Percentiles rank a stretch among this genome's conserved stretches.
These are phyloP conservation scores for Mrakia hoshinonis DNA, from an alignment of 768 basidiomycete species.

Conservation along the genomic window DNA sequence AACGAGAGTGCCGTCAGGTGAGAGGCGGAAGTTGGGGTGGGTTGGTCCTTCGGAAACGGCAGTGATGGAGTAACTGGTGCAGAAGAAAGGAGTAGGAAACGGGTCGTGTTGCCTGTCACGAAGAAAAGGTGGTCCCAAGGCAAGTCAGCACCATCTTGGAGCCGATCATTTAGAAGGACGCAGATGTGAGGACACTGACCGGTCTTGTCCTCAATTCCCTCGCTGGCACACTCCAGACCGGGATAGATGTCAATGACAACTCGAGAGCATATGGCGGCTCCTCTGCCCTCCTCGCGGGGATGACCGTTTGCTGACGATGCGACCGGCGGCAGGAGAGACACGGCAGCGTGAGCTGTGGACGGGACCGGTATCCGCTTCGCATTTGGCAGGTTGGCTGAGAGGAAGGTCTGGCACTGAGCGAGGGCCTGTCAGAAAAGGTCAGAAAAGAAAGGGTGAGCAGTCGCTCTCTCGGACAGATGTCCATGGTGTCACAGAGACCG, in stretches of 20 bases:
- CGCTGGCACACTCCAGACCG: not conserved
- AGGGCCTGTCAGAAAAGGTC: not conserved
- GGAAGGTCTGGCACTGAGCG: slow-evolving; percentile 19
- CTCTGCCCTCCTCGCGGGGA: not conserved
- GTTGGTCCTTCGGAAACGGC: not conserved
- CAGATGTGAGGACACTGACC: slow-evolving; percentile 1
- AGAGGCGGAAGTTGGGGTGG: not conserved
- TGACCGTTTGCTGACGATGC: not conserved
- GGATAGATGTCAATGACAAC: not conserved
- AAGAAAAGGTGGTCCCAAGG: not conserved
- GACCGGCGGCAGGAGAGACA: not conserved
- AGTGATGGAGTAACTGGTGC: not conserved
- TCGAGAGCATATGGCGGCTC: slow-evolving; percentile 21
- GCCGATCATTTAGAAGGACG: not conserved
- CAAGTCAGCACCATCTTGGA: not conserved
- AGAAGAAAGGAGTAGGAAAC: slow-evolving; percentile 5
- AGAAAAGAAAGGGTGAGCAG: not conserved
- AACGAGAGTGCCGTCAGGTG: not conserved
- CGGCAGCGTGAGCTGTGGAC: slow-evolving; percentile 13
- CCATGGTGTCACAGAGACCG: too few species aligned
- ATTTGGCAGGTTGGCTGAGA: not conserved
- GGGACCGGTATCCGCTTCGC: slow-evolving; percentile 8
- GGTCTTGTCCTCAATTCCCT: slow-evolving; percentile 21
- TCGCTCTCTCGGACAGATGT: too few species aligned
- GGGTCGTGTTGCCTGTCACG: slow-evolving; percentile 17